A percentile compares a stretch with the other conserved stretches of the same genome.
Conservation (phyloP, 2,329 filamentous ascomycete genomes). For the Mollisiaceae sp. region DNA sequence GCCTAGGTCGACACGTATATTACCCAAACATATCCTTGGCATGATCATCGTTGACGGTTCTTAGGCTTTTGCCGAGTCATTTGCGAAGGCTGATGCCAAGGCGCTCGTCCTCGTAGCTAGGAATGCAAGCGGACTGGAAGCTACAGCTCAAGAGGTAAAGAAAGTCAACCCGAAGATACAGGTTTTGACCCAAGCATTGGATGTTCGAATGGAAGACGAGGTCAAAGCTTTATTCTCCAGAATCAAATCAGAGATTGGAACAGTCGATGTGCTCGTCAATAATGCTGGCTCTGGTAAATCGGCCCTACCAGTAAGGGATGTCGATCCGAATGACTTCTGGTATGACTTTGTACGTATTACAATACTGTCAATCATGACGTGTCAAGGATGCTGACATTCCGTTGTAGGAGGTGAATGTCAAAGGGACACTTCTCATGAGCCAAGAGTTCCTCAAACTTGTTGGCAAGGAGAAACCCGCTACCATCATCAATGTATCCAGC, state of each 20-base stretch:
- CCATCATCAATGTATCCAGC: slow-evolving; percentile 28
- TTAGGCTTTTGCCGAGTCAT: slow-evolving; percentile 25
- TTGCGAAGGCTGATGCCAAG: slow-evolving; percentile 43
- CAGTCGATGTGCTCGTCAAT: slow-evolving; percentile 56
- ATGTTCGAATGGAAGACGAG: slow-evolving; percentile 37
- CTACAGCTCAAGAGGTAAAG: slow-evolving; percentile 36
- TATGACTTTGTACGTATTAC: slow-evolving; percentile 21
- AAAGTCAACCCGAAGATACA: slow-evolving; percentile 40
- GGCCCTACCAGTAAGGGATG: slow-evolving; percentile 15
- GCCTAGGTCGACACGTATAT: slow-evolving; percentile 39
- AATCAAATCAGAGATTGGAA: slow-evolving; percentile 44
- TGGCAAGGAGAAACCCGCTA: slow-evolving; percentile 12
- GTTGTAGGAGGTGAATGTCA: slow-evolving; percentile 41
- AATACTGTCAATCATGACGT: not conserved
- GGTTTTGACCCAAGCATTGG: slow-evolving; percentile 38
- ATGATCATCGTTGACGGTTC: not conserved
- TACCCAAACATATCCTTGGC: not conserved
- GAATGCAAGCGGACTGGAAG: slow-evolving; percentile 38
- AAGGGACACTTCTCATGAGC: slow-evolving; percentile 43
- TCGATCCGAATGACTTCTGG: slow-evolving; percentile 23
- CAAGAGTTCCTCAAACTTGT: slow-evolving; percentile 41
- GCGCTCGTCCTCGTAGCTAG: slow-evolving; percentile 45
- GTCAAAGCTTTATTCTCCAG: slow-evolving; percentile 28
- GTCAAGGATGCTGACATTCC: not conserved
- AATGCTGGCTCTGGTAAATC: slow-evolving; percentile 23